Evolutionary conservation across 75 land plant genomes (phyloP), one percentile per base, ranked within the genome.

Genomic region (Picea glauca): DNA sequence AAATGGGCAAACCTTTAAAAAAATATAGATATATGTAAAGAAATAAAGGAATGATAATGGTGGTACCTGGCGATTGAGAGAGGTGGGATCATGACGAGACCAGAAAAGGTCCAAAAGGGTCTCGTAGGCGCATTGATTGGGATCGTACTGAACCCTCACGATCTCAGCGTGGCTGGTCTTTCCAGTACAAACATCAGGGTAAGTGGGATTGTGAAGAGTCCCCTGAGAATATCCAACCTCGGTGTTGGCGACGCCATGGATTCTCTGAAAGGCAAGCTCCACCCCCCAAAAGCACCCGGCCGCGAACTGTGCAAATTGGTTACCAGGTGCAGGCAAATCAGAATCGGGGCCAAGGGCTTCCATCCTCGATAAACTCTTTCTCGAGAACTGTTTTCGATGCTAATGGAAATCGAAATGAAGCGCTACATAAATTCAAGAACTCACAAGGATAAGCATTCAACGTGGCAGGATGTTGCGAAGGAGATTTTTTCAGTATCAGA

Each of bases 221-320:
- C 99, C 99, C 80, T 94, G 75, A 50, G 89, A 78, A 76, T 96
- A 96, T 17, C 99, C 99, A 3, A 96, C 99, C 78, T 96, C 99
- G 0, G 99, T 94, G 72, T 83, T 89, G 35, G 84, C 87, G 33
- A 94, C 97, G 7, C 99, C 99, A 0, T 97, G 86, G 2, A 94
- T 88, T 62, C 99, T 86, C 88, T 96, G 99, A 75, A 82, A 96
- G 3, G 90, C 93, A 46, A 96, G 85, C 81, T 96, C 99, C 31
- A 96, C 99, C 15, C 97, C 94, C 99, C 99, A 96, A 79, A 96
- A 96, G 77, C 97, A 94, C 0, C 97, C 97, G 13, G 94, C 97
- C 20, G 95, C 97, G 78, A 94, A 94, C 78, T 90, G 88, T 0
- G 97, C 94, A 73, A 92, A 87, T 78, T 85, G 77, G 66, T 86